phyloP scores from a whole-genome alignment of 169 alveolate genomes.

The Neospora caninum region DNA sequence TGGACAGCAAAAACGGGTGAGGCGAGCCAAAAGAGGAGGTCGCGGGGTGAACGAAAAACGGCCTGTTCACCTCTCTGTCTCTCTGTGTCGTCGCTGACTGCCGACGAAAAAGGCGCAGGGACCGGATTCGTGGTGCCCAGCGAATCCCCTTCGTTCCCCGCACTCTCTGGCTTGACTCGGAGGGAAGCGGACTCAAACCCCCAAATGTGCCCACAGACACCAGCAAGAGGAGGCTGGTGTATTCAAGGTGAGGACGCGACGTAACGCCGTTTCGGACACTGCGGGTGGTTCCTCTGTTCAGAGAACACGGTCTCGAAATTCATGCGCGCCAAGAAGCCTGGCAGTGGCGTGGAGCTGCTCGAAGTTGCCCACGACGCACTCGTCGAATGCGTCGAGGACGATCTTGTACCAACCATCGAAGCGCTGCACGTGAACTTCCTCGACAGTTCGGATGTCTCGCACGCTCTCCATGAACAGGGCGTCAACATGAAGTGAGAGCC shows the following conservation, averaged over 20 bases:
- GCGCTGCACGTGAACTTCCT: slow-evolving; percentile 55
- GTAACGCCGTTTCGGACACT: not conserved
- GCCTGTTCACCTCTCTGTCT: not conserved
- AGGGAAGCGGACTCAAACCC: too few species aligned
- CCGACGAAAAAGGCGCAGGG: too few species aligned
- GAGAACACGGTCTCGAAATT: not conserved
- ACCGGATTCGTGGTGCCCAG: too few species aligned
- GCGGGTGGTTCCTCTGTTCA: not conserved
- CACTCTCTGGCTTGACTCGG: too few species aligned
- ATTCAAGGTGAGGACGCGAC: not conserved
- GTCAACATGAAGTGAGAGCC: slow-evolving; percentile 58
- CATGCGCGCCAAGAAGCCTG: not conserved
- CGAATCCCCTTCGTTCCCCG: too few species aligned
- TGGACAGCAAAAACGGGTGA: slow-evolving; percentile 47
- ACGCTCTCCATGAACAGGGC: slow-evolving; percentile 64
- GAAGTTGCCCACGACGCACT: slow-evolving; percentile 11
- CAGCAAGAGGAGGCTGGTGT: too few species aligned
- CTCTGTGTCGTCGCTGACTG: too few species aligned
- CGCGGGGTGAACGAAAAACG: too few species aligned
- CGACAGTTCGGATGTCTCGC: slow-evolving; percentile 55
- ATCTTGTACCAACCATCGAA: slow-evolving; percentile 52
- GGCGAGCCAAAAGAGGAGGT: not conserved
- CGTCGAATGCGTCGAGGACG: slow-evolving; percentile 1
- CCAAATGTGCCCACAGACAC: too few species aligned
- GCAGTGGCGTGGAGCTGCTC: slow-evolving; percentile 23